Conservation (phyloP, 441 rosid genomes). For the Biscutella laevigata region DNA sequence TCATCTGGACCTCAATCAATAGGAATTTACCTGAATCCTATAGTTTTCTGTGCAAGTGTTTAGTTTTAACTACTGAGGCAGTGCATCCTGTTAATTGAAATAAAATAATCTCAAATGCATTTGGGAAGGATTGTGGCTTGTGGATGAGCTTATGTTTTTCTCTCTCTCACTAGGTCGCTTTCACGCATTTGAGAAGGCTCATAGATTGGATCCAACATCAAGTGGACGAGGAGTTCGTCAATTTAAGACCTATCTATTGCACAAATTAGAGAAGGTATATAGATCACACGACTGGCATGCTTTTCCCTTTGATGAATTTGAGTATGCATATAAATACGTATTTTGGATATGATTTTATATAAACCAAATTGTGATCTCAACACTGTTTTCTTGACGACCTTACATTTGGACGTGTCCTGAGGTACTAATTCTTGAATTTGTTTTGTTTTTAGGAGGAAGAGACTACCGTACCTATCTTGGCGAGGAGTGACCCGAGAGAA, state of each 20-base stretch:
- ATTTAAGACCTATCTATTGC: constrained; percentile 61
- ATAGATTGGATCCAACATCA: constrained; percentile 58
- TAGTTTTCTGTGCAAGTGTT: not conserved
- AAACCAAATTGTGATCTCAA: not conserved
- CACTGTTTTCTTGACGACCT: not conserved
- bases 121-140: not conserved
- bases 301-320: not conserved
- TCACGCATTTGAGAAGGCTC: constrained; percentile 77
- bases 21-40: not conserved
- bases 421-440: constrained; percentile 6
- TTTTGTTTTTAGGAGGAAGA: constrained; percentile 54
- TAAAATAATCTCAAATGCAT: not conserved
- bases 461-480: constrained; percentile 37
- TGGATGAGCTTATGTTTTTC: not conserved
- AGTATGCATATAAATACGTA: not conserved
- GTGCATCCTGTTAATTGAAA: not conserved
- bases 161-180: constrained; percentile 50
- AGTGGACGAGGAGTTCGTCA: constrained; percentile 73
- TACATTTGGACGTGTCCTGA: constrained; percentile 5
- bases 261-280: constrained; percentile 59
- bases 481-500: constrained; percentile 57
- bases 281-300: not conserved
- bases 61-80: not conserved
- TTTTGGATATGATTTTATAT: not conserved
- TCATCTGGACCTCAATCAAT: not conserved